Evolutionary conservation across 2,329 filamentous ascomycete species (phyloP), one percentile per base, ranked within the genome.

Genomic region (Geosmithia flava): DNA sequence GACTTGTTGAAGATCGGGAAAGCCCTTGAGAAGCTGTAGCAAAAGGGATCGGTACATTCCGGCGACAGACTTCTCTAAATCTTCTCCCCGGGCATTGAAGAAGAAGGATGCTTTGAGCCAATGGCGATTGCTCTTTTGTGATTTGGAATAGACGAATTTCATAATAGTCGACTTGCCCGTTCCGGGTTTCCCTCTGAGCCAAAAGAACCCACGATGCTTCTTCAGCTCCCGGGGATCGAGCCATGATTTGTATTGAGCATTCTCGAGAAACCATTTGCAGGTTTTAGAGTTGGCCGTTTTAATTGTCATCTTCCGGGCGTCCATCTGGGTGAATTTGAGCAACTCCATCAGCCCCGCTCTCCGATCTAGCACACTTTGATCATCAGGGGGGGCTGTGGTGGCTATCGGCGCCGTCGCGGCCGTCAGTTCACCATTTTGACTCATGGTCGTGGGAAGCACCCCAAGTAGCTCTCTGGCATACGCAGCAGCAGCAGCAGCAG

Each of bases 11-110:
- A 74, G 55, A 0, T 66, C 57, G 0, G 62, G 56, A 1, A 58
- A 49, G 10, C 63, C 53, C 48, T 42, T n/a, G 7, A 53, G 33
- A 1, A 78, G 56, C 49, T 78, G 70, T 7, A 58, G 54, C 1
- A 78, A 50, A 7, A 78, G 52, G 1, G 71, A 71, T 7, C 72
- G 66, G 53, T 75, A 75, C 55, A 78, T 63, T 2, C 75, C 74
- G 1, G 59, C 17, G 0, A 61, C 61, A 0, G 71, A 67, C 50
- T 63, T 72, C 51, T 78, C 70, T 8, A 72, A 55, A 11, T 56
- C 27, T 0, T 59, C 57, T 0, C 72, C 72, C 47, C 70, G 58
- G 0, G 71, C 71, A 47, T 74, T 70, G 62, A 76, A 76, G 58
- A 75, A 76, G 58, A 74, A 75, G 2, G 64, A 69, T 30, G 11